phyloP scores from a whole-genome alignment of 768 basidiomycete genomes.

The Suillus alpinus region DNA sequence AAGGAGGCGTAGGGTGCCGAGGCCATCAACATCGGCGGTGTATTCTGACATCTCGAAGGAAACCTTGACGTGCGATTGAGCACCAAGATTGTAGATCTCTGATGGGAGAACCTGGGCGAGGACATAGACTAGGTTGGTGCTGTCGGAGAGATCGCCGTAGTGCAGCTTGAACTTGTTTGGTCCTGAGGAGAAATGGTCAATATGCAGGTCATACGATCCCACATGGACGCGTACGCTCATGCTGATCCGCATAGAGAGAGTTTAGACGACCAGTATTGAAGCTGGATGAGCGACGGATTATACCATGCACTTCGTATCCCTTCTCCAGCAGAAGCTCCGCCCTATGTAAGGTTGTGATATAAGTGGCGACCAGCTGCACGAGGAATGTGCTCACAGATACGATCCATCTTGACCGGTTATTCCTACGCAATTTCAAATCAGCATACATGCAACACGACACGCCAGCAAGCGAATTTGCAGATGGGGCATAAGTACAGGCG shows the following conservation, averaged over 20 bases:
- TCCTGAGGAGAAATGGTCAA: slow-evolving; percentile 34
- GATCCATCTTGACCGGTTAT: slow-evolving; percentile 97
- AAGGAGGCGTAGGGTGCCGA: slow-evolving; percentile 92
- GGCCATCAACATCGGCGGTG: slow-evolving; percentile 94
- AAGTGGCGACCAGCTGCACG: neutral
- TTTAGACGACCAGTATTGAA: slow-evolving; percentile 97
- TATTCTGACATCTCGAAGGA: slow-evolving; percentile 99
- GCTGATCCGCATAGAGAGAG: slow-evolving; percentile 90
- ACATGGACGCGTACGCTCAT: slow-evolving; percentile 64
- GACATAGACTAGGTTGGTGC: slow-evolving; percentile 95
- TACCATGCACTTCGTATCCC: slow-evolving; percentile 91
- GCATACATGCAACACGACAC: neutral
- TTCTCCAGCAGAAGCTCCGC: slow-evolving; percentile 82
- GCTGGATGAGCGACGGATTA: slow-evolving; percentile 95
- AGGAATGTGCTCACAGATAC: slow-evolving; percentile 63
- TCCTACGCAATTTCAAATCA: slow-evolving; percentile 43
- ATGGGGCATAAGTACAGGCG: neutral
- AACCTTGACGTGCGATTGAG: slow-evolving; percentile 98
- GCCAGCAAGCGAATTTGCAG: slow-evolving; percentile 1
- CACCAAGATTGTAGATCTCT: slow-evolving; percentile 97
- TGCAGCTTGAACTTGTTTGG: slow-evolving; percentile 80
- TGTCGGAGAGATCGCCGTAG: slow-evolving; percentile 92
- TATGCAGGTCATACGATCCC: slow-evolving; percentile 6
- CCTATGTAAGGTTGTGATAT: slow-evolving; percentile 34
- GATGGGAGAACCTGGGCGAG: slow-evolving; percentile 92